Evolutionary conservation across 495 filamentous ascomycete species (phyloP), one percentile per base, ranked within the genome.

Genomic region (Penicillium coprophilum): DNA sequence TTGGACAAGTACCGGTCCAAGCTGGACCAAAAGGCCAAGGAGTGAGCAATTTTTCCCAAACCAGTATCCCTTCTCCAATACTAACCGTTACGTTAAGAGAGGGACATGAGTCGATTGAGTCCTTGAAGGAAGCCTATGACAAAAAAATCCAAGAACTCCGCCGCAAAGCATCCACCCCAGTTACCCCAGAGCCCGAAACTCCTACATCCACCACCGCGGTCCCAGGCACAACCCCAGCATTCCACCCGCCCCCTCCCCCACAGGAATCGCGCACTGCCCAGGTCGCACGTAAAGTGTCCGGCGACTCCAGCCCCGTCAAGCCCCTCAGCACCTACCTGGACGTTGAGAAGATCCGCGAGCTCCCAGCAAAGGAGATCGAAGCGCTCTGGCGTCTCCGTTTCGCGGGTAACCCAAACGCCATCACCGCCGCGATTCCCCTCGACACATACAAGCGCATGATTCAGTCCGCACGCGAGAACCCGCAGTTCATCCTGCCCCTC

Each of bases 331-430:
- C 86, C 49, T 96, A 86, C 77, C 79, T 98, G 57, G 89, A 97
- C 69, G 75, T 97, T 46, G 73, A 83, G 46, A 96, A 96, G 66
- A 85, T 86, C 40, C 74, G 76, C 46, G 61, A 70, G 28, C 87
- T 97, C 17, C 90, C 93, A 0, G 61, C 78, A n/a, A 85, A 87
- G 62, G 91, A 97, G 66, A 87, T 97, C 53, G 84, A 91, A 65
- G 82, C 86, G 24, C 81, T 97, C 63, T 98, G 94, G 94, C 89
- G 92, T 2, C 82, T 94, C n/a, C 88, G 89, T 19, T 91, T 96
- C 74, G 84, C 89, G 31, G 67, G 77, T 3, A 82, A 85, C 55
- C 68, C 85, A 0, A 72, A 81, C 59, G 89, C 89, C 27, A 85
- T 98, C 6, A 92, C 88, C 75, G 94, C 92, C 21, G 80, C 82